Evolutionary conservation across 768 basidiomycete species (phyloP).

Genomic region (Lactarius vividus): DNA sequence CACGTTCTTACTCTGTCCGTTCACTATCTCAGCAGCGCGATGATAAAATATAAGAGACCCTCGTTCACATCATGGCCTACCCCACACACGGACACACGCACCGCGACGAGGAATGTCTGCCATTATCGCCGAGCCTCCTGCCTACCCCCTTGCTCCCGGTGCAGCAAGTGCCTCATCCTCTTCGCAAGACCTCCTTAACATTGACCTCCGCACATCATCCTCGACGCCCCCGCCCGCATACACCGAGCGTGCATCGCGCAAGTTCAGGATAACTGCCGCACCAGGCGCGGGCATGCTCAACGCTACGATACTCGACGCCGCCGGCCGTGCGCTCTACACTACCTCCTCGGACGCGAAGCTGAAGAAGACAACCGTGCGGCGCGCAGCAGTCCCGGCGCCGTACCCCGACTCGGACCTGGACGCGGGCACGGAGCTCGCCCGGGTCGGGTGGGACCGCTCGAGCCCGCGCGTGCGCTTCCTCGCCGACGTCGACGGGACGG

Average conservation of each 20-base stretch:
- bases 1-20: not conserved
- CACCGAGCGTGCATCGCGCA: conserved; percentile 12
- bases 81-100: not conserved
- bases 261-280: conserved; percentile 15
- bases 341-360: conserved; percentile 19
- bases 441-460: conserved; percentile 21
- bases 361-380: conserved; percentile 20
- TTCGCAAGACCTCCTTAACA: not conserved
- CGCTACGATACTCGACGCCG: conserved; percentile 14
- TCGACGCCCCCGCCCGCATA: conserved; percentile 19
- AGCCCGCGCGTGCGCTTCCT: conserved; percentile 21
- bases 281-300: conserved; percentile 21
- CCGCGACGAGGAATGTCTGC: not conserved
- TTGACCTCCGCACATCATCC: conserved; percentile 3
- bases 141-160: not conserved
- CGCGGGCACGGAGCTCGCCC: not conserved
- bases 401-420: not conserved
- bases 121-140: conserved; percentile 5
- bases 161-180: not conserved
- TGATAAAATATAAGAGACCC: conserved; percentile 10
- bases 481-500: not conserved
- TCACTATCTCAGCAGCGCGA: not conserved
- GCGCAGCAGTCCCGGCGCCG: not conserved
- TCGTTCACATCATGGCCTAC: not conserved
- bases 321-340: conserved; percentile 12